Base-by-base conservation (phyloP, 2,329 filamentous ascomycete genomes). In the Calonectria hawksworthii region DNA sequence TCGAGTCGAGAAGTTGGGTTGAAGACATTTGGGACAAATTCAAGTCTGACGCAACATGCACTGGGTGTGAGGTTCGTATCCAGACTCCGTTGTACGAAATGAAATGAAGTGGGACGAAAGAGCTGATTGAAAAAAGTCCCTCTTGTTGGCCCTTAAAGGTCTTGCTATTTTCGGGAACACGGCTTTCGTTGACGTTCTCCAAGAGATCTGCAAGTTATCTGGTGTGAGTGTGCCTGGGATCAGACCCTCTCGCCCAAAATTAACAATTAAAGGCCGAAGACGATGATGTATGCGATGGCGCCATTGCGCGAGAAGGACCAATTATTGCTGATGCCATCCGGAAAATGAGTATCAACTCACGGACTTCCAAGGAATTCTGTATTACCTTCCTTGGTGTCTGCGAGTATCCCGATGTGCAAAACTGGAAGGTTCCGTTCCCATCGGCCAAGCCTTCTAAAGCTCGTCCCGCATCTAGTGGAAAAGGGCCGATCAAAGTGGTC, bases 331-430 rank as follows among this genome's bases (percentile, higher is more conserved):
- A 87, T 50, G 85, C 85, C 11, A 80, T 92, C 14, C 85, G 88
- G 47, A 83, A 87, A 14, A 86, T 92, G 76, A 81, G 79, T 8
- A 80, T 91, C 26, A 86, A 86, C 2, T 90, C 89, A 13, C 86
- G 86, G 71, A 89, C 89, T 0, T 87, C 90, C 26, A 81, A 88
- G 36, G 83, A 89, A 6, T 87, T 92, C 63, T 92, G 90, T 78
- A 84, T 87, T 34, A 87, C 88, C 6, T 82, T 92, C 70, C 82
- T 91, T n/a, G 90, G 90, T 0, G 84, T 90, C 3, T 92, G 91
- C 75, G 78, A 84, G 3, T 89, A 87, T 56, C 90, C 90, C 1
- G 80, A 83, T 2, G 84, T 90, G 16, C 83, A 86, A 18, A 74
- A 84, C 1, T 87, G 87, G 79, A 82, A 83, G 18, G 83, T 91